Conservation (phyloP, 768 basidiomycete genomes). For the Lenzites betulinus region DNA sequence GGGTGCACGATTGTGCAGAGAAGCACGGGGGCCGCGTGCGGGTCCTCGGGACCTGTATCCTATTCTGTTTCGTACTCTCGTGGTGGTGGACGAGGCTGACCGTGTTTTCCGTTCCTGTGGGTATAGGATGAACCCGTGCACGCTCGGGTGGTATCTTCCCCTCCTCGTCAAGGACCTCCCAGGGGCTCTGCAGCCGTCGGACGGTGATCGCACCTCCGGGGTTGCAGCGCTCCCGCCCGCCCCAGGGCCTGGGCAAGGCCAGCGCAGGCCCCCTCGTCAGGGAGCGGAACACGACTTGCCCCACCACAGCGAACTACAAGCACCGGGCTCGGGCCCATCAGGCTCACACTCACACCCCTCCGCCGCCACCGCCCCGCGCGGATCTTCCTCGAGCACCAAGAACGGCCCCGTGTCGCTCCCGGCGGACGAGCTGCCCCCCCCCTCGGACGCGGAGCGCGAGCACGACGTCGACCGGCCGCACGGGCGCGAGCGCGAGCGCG, state of each 20-base stretch:
- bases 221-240: conserved; percentile 1
- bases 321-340: not conserved
- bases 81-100: not conserved
- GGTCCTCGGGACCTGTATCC: not conserved
- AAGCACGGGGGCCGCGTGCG: conserved; percentile 1
- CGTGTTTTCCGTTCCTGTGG: not conserved
- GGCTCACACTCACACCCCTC: not conserved
- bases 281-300: not conserved
- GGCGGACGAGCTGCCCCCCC: not conserved
- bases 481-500: conserved; percentile 3
- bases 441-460: conserved; percentile 4
- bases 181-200: conserved; percentile 65
- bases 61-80: not conserved
- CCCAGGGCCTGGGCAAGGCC: not conserved
- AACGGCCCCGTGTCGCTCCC: not conserved
- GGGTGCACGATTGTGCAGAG: not conserved
- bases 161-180: conserved; percentile 71
- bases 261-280: not conserved
- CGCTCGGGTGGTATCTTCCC: conserved; percentile 94
- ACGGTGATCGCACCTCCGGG: conserved; percentile 25
- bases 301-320: not conserved
- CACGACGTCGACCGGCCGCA: too few relatives aligned
- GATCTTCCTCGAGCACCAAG: not conserved
- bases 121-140: conserved; percentile 91
- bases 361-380: not conserved